Evolutionary conservation across 139 green algal species (phyloP), one percentile per base, ranked within the genome.

Genomic region (Ostreobium quekettii): DNA sequence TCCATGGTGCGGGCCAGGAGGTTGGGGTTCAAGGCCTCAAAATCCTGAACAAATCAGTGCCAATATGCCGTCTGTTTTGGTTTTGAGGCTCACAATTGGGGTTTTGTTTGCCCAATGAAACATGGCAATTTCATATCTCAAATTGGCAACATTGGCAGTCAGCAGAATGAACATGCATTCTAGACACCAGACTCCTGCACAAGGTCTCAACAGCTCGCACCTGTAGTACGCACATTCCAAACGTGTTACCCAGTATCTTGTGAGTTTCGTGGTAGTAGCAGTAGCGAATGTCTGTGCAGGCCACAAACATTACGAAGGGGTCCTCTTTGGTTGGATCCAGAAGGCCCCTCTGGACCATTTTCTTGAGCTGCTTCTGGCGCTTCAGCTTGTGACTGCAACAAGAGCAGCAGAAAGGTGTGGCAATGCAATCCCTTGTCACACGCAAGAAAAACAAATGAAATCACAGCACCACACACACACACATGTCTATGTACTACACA

Each of bases 1-100:
- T 99, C 93, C 2, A 98, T 86, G 0, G 94, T 97, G 49, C 92
- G 83, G 0, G 93, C 94, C 71, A 99, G 77, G 61, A 99, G 79
- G 76, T 98, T 98, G 60, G 94, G 94, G 0, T 91, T 98, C n/a
- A 99, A 64, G 1, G 92, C 91, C 82, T 99, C 94, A 84, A 99
- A 99, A 75, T 99, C 94, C 88, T 98, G 87, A 31, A 66, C 6
- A 60, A 37, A 26, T 36, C 39, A 28, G 7, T 6, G 1, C n/a
- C n/a, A n/a, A n/a, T n/a, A n/a, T n/a, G n/a, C n/a, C n/a, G n/a
- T n/a, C n/a, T n/a, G n/a, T n/a, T n/a, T n/a, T n/a, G n/a, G n/a
- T n/a, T n/a, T n/a, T n/a, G n/a, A n/a, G n/a, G n/a, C n/a, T n/a
- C n/a, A n/a, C n/a, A n/a, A n/a, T n/a, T n/a, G n/a, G n/a, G n/a